A percentile compares a stretch with the other conserved stretches of the same genome.
phyloP scores from a whole-genome alignment of 2,329 filamentous ascomycete genomes.

The Phaeosphaeria sp. region DNA sequence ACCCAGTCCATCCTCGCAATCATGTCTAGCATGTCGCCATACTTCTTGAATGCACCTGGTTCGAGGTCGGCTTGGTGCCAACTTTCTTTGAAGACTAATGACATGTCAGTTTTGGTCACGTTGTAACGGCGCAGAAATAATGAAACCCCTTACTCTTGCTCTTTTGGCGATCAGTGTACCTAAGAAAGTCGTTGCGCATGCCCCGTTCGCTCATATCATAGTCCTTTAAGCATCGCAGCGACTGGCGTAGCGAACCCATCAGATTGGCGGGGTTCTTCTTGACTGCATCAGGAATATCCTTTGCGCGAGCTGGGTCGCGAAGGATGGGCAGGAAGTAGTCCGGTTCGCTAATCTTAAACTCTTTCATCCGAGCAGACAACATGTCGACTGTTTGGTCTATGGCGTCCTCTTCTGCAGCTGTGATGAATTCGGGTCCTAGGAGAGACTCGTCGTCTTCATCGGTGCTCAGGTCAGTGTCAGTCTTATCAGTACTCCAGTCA shows the following conservation, averaged over 20 bases:
- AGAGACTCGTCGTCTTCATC: too few species aligned
- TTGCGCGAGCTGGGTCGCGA: constrained; percentile 9
- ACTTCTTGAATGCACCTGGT: constrained; percentile 47
- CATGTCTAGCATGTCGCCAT: constrained; percentile 49
- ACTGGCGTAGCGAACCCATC: constrained; percentile 20
- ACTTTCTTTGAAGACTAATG: constrained; percentile 50
- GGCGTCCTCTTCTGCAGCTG: constrained; percentile 11
- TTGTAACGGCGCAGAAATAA: neutral
- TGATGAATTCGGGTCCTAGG: neutral
- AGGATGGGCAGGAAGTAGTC: constrained; percentile 25
- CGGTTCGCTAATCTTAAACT: neutral
- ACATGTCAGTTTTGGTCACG: neutral
- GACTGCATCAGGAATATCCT: constrained; percentile 14
- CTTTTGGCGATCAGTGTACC: constrained; percentile 43
- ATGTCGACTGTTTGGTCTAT: constrained; percentile 12
- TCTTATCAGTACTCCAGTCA: constrained; percentile 10
- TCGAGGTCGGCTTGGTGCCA: constrained; percentile 57
- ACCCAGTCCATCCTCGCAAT: constrained; percentile 36
- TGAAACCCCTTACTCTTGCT: constrained; percentile 36
- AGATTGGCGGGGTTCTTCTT: constrained; percentile 16
- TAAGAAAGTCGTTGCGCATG: constrained; percentile 34
- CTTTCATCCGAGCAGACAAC: constrained; percentile 14
- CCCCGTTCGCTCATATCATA: constrained; percentile 11
- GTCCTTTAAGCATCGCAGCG: constrained; percentile 19
- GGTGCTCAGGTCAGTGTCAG: neutral